phyloP scores from a whole-genome alignment of 345 rosid genomes.

The Bretschneidera sinensis region DNA sequence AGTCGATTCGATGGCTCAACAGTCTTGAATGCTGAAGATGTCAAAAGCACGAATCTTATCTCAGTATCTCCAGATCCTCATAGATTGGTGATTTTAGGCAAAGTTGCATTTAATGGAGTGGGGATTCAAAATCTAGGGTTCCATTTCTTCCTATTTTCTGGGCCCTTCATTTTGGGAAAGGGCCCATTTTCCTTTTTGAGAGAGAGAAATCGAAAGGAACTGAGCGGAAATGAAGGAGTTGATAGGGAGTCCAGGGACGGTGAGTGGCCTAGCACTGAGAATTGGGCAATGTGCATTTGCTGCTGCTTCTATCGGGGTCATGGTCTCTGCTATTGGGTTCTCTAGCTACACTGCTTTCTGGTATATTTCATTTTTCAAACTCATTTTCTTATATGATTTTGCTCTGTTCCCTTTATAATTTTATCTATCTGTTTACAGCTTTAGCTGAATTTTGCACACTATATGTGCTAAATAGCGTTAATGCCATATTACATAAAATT shows the following conservation, averaged over 20 bases:
- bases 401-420: too few relatives aligned
- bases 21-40: neutral
- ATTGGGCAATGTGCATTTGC: slow-evolving; percentile 72
- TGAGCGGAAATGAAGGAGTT: slow-evolving; percentile 57
- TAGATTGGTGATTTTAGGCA: neutral
- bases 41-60: neutral
- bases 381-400: too few relatives aligned
- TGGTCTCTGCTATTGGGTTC: slow-evolving; percentile 57
- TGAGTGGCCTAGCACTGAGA: slow-evolving; percentile 64
- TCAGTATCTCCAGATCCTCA: neutral
- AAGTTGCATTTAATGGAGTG: slow-evolving; percentile 7
- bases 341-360: slow-evolving; percentile 78
- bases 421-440: neutral
- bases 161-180: neutral
- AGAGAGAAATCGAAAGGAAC: neutral
- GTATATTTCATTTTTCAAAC: slow-evolving; percentile 25
- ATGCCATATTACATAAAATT: neutral
- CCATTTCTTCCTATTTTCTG: neutral
- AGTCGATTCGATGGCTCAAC: neutral
- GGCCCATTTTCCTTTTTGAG: neutral
- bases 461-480: too few relatives aligned
- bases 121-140: slow-evolving; percentile 23
- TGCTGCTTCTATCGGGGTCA: slow-evolving; percentile 66
- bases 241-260: slow-evolving; percentile 79
- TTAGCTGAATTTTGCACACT: slow-evolving; percentile 3